phyloP scores from a whole-genome alignment of 352 stramenopile genomes.

The Globisporangium spinosum region DNA sequence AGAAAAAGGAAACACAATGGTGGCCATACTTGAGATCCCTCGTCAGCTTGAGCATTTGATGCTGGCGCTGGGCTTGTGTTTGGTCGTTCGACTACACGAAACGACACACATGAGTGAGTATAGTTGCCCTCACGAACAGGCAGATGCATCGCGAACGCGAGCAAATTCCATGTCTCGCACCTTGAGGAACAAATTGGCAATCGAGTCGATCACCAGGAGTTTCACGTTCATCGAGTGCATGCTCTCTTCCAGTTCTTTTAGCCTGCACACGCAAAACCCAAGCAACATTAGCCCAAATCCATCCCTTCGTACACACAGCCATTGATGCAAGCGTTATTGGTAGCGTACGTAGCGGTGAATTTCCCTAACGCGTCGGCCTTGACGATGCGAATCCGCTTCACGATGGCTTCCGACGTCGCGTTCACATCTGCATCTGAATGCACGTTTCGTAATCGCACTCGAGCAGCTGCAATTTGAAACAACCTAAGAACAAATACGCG shows the following conservation, averaged over 20 bases:
- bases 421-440: constrained; percentile 21
- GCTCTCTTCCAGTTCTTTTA: constrained; percentile 49
- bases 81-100: constrained; percentile 29
- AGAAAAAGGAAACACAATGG: neutral
- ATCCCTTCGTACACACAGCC: neutral
- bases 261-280: constrained; percentile 23
- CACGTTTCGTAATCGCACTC: constrained; percentile 23
- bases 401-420: constrained; percentile 23
- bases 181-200: constrained; percentile 58
- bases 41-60: constrained; percentile 45
- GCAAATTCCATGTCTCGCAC: constrained; percentile 16
- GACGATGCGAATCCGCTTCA: constrained; percentile 43
- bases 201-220: constrained; percentile 73
- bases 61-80: constrained; percentile 36
- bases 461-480: constrained; percentile 40
- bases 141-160: neutral
- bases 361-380: constrained; percentile 35
- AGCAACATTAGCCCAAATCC: neutral
- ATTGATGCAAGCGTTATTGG: neutral
- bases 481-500: constrained; percentile 24
- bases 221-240: constrained; percentile 49
- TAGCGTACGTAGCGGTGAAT: constrained; percentile 39
- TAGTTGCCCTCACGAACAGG: neutral
- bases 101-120: neutral
- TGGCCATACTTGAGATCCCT: constrained; percentile 52